Evolutionary conservation across 257 asterid species (phyloP), one percentile per base, ranked within the genome.

Genomic region (Petunia axillaris): DNA sequence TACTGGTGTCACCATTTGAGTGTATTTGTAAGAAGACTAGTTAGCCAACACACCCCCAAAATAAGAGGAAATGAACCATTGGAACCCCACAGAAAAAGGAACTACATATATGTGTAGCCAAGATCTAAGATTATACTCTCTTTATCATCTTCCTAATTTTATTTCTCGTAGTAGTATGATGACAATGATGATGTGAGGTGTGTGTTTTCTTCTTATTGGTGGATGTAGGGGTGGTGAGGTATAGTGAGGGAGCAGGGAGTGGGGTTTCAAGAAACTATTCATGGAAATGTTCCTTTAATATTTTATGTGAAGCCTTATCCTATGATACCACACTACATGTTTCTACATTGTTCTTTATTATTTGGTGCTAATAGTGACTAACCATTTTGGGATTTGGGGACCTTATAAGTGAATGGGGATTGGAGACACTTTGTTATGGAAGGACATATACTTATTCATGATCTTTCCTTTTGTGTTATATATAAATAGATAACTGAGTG

Each of bases 271-370:
- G 5, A 66, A 66, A 40, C 6, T 66, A 40, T 40, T 14, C 4
- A 40, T 40, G 4, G 2, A 3, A 5, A 40, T 1, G 0, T 65
- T 38, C 39, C 3, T 15, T 63, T 37, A 14, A 41, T 54, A 43
- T 71, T 77, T 35, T 71, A 71, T 71, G 62, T 71, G 77, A 59
- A 62, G 39, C 59, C 71, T 78, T 82, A 82, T 82, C 83, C 53
- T 60, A 36, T 58, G 75, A 46, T 36, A 82, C 54, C 63, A 39
- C 43, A 50, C 76, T 50, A 67, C 62, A 65, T 57, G 59, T 46
- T 71, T 82, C 85, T 79, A 70, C 85, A 71, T 70, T 70, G 71
- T 78, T 82, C 85, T 71, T 78, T 35, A 14, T 41, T 11, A 43
- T 59, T 77, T 77, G 80, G 37, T 63, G 70, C 5, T 54, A 76